Evolutionary conservation across 441 rosid genomes (phyloP).

Genomic region (Mallotus repandus): DNA sequence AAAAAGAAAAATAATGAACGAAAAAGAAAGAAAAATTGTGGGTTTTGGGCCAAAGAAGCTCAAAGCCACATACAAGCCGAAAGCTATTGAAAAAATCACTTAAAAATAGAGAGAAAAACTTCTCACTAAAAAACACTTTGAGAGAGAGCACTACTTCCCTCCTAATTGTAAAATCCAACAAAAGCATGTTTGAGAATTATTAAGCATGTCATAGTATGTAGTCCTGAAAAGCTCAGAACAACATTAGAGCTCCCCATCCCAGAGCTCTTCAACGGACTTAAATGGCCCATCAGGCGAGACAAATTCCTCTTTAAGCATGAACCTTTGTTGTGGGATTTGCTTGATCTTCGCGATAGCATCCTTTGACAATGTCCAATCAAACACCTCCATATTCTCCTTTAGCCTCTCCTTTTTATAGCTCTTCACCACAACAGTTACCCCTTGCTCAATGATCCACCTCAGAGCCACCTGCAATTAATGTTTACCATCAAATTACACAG

Average conservation of each 20-base stretch:
- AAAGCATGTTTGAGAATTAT: too few relatives aligned
- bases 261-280: constrained; percentile 23
- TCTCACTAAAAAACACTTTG: too few relatives aligned
- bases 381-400: constrained; percentile 31
- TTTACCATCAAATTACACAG: not conserved
- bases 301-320: constrained; percentile 6
- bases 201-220: too few relatives aligned
- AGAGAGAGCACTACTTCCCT: too few relatives aligned
- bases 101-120: too few relatives aligned
- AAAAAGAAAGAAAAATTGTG: too few relatives aligned
- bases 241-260: constrained; percentile 15
- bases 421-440: constrained; percentile 28
- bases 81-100: too few relatives aligned
- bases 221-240: too few relatives aligned
- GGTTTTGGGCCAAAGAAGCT: too few relatives aligned
- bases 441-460: constrained; percentile 32
- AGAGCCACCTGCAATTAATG: constrained; percentile 28
- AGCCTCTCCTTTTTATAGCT: constrained; percentile 37
- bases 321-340: constrained; percentile 23
- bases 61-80: too few relatives aligned
- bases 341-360: constrained; percentile 26
- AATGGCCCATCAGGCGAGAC: constrained; percentile 28
- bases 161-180: too few relatives aligned
- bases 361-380: constrained; percentile 26
- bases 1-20: too few relatives aligned